Evolutionary conservation across 2,329 filamentous ascomycete genomes (phyloP), one percentile per base, ranked within the genome.

Genomic region (Diaporthe aspalathi): DNA sequence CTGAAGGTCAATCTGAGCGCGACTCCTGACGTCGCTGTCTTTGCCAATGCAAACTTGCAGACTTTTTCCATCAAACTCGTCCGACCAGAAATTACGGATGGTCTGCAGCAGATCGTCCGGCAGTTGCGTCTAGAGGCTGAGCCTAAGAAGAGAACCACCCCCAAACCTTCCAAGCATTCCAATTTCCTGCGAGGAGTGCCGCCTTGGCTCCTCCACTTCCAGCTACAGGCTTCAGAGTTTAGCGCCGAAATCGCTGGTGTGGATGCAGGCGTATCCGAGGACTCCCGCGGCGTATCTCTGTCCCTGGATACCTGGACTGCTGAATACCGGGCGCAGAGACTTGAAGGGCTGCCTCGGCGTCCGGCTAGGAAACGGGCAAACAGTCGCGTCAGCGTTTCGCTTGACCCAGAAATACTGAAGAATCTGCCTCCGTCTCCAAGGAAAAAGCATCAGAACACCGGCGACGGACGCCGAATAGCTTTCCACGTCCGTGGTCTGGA

Each of bases 11-110:
- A 97, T 77, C 83, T 98, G 16, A 95, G 90, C 74, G 95, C 95
- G 6, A 91, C 93, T 5, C 95, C 95, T 0, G 92, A 98, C 74
- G 89, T 98, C 9, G 92, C 92, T 57, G 94, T 98, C 12, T 89
- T 94, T 68, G 90, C 92, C 14, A 92, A 90, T 63, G 94, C 93
- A 24, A 94, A 90, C 73, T 84, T 98, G 2, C 93, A 97, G 78
- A 97, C 94, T 0, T 95, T 97, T 75, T 93, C 94, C 1, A 87
- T 97, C 62, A 96, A 94, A 77, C 92, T 99, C 86, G 91, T 98
- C 11, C 91, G 95, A 27, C 92, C 94, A 7, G 96, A 99, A 78
- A 97, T 99, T 71, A 96, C 92, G 68, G 93, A 97, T 77, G 97
- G 96, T 27, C 87, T 99, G 40, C 93, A 93, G 29, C 94, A 98